Evolutionary conservation across 2,329 filamentous ascomycete genomes (phyloP).

Genomic region (Fusarium coffeatum): DNA sequence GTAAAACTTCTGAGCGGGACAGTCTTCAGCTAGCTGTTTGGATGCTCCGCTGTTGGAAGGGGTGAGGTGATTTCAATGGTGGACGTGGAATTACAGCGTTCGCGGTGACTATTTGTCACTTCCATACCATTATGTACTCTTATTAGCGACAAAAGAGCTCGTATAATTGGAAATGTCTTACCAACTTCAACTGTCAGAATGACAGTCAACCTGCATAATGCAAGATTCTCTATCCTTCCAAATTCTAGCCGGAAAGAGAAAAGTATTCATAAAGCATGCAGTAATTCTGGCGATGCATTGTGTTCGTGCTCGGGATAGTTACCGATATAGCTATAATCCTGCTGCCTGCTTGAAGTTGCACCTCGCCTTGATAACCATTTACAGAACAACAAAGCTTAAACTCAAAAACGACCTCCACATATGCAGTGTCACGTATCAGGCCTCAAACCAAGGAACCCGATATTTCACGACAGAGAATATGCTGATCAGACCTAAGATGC

Average conservation of each 20-base stretch:
- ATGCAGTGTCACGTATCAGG: neutral
- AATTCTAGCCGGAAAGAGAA: accelerated
- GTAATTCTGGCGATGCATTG: accelerated
- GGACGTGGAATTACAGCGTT: too few relatives aligned
- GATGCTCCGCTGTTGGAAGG: too few relatives aligned
- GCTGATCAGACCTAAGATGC: neutral
- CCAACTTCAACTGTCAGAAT: neutral
- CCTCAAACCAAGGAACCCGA: neutral
- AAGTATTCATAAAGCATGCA: accelerated
- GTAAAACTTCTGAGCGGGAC: too few relatives aligned
- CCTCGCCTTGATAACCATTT: slow-evolving; percentile 13
- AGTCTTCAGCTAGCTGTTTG: too few relatives aligned
- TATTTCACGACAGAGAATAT: neutral
- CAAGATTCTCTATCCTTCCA: neutral
- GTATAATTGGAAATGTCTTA: too few relatives aligned
- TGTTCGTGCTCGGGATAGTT: neutral
- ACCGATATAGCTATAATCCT: neutral
- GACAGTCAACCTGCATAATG: neutral
- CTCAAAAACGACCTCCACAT: neutral
- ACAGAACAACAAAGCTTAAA: neutral
- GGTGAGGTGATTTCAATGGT: too few relatives aligned
- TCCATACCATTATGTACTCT: too few relatives aligned
- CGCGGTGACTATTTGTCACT: too few relatives aligned
- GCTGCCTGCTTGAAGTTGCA: neutral
- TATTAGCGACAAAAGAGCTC: too few relatives aligned